Base-by-base conservation (phyloP, 179 eudicot species). In the Vitellaria paradoxa region DNA sequence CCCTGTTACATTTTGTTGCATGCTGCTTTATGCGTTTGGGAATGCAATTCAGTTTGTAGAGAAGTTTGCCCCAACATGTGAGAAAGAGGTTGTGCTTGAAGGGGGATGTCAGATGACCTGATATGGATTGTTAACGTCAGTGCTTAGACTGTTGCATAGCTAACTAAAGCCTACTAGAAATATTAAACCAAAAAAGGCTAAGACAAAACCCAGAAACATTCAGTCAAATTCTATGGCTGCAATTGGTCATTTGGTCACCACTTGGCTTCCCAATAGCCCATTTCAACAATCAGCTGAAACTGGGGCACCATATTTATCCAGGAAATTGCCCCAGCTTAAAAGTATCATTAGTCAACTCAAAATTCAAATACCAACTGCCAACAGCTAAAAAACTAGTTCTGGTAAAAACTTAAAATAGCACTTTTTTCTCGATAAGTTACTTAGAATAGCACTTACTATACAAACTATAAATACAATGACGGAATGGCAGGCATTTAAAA, bases 401-500 rank as follows among this genome's bases (percentile, higher is more conserved):
- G 46, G 62, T 10, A 73, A 55, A 18, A 7, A 65, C 63, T 21
- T 26, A n/a, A 45, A 49, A 26, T 5, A 76, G 49, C 79, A 59
- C 56, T 30, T 30, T 30, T 30, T 30, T 30, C 1, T 30, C 37
- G 37, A 30, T 30, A 2, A 30, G 37, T 30, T 30, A 30, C 37
- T 30, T 30, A 30, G 37, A 30, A 30, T 30, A 30, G 37, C 37
- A 30, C 37, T 26, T 49, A 53, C 55, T 0, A 30, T 56, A 64
- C 42, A 76, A 7, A 50, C 37, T 50, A 50, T 50, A 79, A 23
- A 57, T 55, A 30, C 14, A 60, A 66, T 49, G 63, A 61, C 40
- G 26, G 13, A 20, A 50, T 26, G 45, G 45, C 71, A 70, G 70
- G 45, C 30, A 23, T 68, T 26, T 50, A 46, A 5, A 66, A 91